These are phyloP conservation scores for Terfezia boudieri DNA, from an alignment of 495 filamentous ascomycete genomes.

Conservation along the genomic window DNA sequence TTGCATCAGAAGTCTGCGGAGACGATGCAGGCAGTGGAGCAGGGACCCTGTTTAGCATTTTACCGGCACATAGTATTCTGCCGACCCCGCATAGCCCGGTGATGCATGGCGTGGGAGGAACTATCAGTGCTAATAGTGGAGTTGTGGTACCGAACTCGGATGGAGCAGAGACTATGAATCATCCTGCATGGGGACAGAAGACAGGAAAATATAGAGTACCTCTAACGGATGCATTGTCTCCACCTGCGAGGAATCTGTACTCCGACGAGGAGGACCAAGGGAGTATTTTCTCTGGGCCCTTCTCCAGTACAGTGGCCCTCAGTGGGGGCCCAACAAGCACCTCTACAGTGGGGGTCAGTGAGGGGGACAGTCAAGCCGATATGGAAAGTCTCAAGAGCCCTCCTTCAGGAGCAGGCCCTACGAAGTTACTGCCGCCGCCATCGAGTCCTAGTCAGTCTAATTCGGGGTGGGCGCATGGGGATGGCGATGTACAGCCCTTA, in stretches of 20 bases:
- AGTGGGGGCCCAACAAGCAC: conserved; percentile 11
- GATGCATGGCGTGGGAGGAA: conserved; percentile 12
- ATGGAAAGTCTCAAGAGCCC: too few relatives aligned
- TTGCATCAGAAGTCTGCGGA: conserved; percentile 24
- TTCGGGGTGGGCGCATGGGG: neutral
- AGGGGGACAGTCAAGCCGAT: neutral
- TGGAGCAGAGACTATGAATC: neutral
- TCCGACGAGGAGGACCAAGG: conserved; percentile 12
- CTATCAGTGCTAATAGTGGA: neutral
- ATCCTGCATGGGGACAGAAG: neutral
- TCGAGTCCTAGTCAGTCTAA: neutral
- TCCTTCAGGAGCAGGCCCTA: too few relatives aligned
- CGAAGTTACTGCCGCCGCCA: neutral
- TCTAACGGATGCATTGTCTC: conserved; percentile 9
- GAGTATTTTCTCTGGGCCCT: conserved; percentile 18
- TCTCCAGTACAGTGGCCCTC: conserved; percentile 10
- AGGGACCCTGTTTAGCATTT: conserved; percentile 17
- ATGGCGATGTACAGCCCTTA: conserved; percentile 4
- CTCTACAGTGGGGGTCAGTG: neutral
- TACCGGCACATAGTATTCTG: conserved; percentile 18
- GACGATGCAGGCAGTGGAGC: conserved; percentile 11
- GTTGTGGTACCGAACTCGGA: neutral
- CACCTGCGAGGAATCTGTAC: neutral
- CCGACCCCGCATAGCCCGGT: conserved; percentile 15
- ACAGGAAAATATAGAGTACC: conserved; percentile 15